Percentiles rank a stretch among this genome's conserved stretches.
These are phyloP conservation scores for Phytophthora citricola DNA, from an alignment of 352 stramenopile genomes.

Conservation along the genomic window DNA sequence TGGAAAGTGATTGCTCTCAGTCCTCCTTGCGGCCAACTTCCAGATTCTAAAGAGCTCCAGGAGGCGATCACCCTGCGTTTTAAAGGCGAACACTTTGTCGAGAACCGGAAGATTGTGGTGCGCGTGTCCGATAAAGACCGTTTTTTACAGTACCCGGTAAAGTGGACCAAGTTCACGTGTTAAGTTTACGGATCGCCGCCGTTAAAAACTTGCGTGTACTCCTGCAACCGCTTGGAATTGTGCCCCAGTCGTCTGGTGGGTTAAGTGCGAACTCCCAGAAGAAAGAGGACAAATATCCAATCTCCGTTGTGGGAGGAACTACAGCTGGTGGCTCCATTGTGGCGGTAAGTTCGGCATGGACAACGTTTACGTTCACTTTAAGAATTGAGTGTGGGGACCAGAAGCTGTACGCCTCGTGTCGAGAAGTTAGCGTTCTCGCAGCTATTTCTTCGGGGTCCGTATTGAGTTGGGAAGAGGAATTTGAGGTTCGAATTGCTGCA, in stretches of 20 bases:
- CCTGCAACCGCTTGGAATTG: conserved; percentile 37
- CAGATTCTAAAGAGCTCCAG: conserved; percentile 4
- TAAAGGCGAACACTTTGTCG: conserved; percentile 68
- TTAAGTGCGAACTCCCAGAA: conserved; percentile 21
- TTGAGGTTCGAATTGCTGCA: conserved; percentile 55
- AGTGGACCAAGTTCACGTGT: conserved; percentile 56
- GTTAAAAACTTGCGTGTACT: conserved; percentile 56
- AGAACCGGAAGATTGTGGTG: conserved; percentile 68
- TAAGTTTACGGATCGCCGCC: conserved; percentile 57
- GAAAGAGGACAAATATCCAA: conserved; percentile 38
- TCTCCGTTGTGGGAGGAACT: conserved; percentile 9
- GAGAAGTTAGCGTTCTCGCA: conserved; percentile 49
- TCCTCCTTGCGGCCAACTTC: conserved; percentile 57
- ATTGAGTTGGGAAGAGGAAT: conserved; percentile 74
- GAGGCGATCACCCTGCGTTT: conserved; percentile 45
- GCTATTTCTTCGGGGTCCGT: conserved; percentile 35
- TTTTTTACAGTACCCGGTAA: conserved; percentile 43
- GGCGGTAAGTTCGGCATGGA: conserved; percentile 13
- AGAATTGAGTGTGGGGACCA: conserved; percentile 59
- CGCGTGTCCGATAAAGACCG: conserved; percentile 55
- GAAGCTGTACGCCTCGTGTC: conserved; percentile 48
- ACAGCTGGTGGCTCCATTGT: conserved; percentile 19
- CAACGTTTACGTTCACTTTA: conserved; percentile 55
- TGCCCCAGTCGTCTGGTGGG: conserved; percentile 6
- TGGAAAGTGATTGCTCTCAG: conserved; percentile 53